Conservation (phyloP, 768 basidiomycete species). For the Leucosporidium creatinivorum region DNA sequence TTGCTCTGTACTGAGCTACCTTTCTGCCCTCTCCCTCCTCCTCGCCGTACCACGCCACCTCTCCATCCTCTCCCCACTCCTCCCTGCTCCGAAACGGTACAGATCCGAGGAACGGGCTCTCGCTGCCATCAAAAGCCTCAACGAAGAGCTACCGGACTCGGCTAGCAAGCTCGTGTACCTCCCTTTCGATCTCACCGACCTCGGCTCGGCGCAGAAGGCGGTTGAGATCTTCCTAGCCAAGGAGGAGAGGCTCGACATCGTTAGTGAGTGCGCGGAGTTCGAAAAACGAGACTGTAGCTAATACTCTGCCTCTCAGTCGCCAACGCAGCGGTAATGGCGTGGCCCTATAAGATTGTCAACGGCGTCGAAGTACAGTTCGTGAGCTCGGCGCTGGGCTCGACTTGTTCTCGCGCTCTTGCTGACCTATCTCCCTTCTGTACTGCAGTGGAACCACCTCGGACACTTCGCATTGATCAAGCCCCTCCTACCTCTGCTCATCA, state of each 20-base stretch:
- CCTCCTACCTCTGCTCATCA: constrained; percentile 28
- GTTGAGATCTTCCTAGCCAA: constrained; percentile 20
- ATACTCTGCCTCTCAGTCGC: neutral
- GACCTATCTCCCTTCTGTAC: neutral
- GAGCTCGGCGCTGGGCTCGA: neutral
- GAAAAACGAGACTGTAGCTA: neutral
- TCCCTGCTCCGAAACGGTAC: too few species aligned
- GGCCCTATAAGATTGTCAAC: constrained; percentile 30
- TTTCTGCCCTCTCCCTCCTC: too few species aligned
- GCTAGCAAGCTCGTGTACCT: constrained; percentile 19
- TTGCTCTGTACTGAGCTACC: too few species aligned
- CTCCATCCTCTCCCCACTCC: too few species aligned
- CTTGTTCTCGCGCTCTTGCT: too few species aligned
- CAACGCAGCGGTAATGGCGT: constrained; percentile 28
- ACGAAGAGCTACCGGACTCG: constrained; percentile 4
- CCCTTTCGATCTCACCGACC: constrained; percentile 30
- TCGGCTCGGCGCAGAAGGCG: constrained; percentile 21
- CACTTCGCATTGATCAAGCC: constrained; percentile 32
- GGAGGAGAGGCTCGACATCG: constrained; percentile 31
- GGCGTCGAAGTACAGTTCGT: constrained; percentile 30
- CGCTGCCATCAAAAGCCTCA: constrained; percentile 20
- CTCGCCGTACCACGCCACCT: too few species aligned
- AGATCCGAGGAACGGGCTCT: constrained; percentile 21
- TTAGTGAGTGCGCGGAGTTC: constrained; percentile 15
- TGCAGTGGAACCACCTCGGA: constrained; percentile 35